Conservation (phyloP, 2,329 filamentous ascomycete species). For the Clonostachys solani region DNA sequence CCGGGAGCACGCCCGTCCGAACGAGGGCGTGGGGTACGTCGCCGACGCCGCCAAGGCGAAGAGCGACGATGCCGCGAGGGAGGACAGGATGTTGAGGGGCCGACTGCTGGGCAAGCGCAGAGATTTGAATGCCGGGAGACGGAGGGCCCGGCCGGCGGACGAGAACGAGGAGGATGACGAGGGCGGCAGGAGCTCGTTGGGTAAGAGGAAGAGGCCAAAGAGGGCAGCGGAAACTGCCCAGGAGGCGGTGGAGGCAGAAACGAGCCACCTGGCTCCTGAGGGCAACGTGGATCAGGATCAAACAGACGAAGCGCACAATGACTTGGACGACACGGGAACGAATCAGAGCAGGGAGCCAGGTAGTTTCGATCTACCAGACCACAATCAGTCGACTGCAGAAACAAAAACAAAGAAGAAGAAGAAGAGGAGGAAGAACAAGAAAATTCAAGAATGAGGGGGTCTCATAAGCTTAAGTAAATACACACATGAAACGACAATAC, state of each 20-base stretch:
- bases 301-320: background rate
- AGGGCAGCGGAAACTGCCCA: background rate
- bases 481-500: no score
- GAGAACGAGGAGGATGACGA: conserved; percentile 27
- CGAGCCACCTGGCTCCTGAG: background rate
- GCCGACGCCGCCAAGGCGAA: conserved; percentile 13
- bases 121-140: conserved; percentile 6
- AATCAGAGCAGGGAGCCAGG: background rate
- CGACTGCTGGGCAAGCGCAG: conserved; percentile 17
- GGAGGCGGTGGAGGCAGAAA: conserved; percentile 2
- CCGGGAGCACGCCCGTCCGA: conserved; percentile 6
- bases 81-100: conserved; percentile 22
- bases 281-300: background rate
- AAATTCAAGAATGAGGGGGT: background rate
- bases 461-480: no score
- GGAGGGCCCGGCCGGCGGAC: conserved; percentile 24
- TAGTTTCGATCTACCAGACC: background rate
- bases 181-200: conserved; percentile 27
- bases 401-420: conserved; percentile 1
- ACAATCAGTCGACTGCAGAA: background rate
- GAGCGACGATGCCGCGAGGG: conserved; percentile 10
- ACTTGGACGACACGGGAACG: background rate
- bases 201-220: conserved; percentile 26
- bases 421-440: conserved; percentile 3
- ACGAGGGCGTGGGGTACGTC: conserved; percentile 36